Percentiles rank a stretch among this genome's conserved stretches.
Evolutionary conservation across 805 yeast genomes (phyloP).

Genomic region (Yamadazyma paraphyllophila): DNA sequence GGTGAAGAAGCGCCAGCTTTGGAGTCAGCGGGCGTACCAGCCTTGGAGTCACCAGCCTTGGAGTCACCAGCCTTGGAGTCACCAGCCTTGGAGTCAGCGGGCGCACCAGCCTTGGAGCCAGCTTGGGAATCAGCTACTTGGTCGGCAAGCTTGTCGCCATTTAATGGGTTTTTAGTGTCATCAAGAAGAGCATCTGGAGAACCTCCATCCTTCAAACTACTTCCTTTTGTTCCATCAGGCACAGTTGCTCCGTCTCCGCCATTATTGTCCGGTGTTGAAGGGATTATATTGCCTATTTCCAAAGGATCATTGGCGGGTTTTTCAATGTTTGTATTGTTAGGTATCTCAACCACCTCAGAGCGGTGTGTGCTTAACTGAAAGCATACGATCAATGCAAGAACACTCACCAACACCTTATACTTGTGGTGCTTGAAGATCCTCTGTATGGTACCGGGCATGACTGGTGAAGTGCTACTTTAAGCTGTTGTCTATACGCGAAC

Average conservation of each 20-base stretch:
- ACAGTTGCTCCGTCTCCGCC: neutral
- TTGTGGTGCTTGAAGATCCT: slow-evolving; percentile 2
- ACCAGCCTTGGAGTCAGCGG: too few species aligned
- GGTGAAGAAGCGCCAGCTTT: neutral
- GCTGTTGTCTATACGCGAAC: neutral
- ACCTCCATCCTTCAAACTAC: too few species aligned
- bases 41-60: too few species aligned
- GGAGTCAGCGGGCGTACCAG: too few species aligned
- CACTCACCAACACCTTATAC: slow-evolving; percentile 1
- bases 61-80: too few species aligned
- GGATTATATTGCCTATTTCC: slow-evolving; percentile 1
- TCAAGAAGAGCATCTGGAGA: too few species aligned
- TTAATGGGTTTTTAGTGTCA: too few species aligned
- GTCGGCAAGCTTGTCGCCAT: too few species aligned
- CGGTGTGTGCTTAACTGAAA: slow-evolving; percentile 2
- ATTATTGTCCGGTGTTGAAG: slow-evolving; percentile 2
- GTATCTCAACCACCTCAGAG: neutral
- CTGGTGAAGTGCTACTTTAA: neutral
- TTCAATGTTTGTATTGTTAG: slow-evolving; percentile 2
- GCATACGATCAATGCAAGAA: slow-evolving; percentile 4
- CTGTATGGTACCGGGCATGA: neutral
- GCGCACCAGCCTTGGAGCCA: too few species aligned
- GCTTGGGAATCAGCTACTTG: too few species aligned
- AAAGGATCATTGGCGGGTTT: slow-evolving; percentile 7
- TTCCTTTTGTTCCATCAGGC: too few species aligned